phyloP scores from a whole-genome alignment of 306 rosid species.

The Abrus precatorius region DNA sequence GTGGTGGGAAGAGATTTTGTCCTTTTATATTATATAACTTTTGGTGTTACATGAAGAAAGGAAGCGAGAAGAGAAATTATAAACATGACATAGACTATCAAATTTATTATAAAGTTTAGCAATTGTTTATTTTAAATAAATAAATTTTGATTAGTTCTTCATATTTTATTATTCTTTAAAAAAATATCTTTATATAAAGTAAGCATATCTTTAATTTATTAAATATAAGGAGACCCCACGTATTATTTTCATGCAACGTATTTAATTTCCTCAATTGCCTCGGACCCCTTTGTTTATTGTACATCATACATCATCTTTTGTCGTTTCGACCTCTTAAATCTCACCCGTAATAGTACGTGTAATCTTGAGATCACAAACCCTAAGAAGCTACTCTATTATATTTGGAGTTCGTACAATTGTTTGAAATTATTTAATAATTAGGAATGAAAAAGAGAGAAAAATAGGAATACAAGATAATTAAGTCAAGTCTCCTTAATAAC shows the following conservation, averaged over 20 bases:
- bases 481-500: not conserved
- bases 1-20: constrained; percentile 37
- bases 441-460: not conserved
- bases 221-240: constrained; percentile 41
- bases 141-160: not conserved
- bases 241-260: constrained; percentile 55
- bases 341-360: constrained; percentile 2
- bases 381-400: not conserved
- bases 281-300: constrained; percentile 42
- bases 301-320: constrained; percentile 26
- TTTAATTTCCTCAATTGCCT: constrained; percentile 40
- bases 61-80: not conserved
- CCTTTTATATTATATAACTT: not conserved
- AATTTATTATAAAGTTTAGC: not conserved
- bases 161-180: not conserved
- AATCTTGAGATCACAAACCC: not conserved
- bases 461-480: not conserved
- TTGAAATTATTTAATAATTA: not conserved
- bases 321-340: constrained; percentile 34
- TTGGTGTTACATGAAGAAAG: constrained; percentile 8
- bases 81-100: not conserved
- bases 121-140: not conserved
- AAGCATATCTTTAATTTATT: constrained; percentile 3
- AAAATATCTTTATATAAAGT: not conserved
- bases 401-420: not conserved